phyloP scores from a whole-genome alignment of 768 basidiomycete species.

The Suillus sp. region DNA sequence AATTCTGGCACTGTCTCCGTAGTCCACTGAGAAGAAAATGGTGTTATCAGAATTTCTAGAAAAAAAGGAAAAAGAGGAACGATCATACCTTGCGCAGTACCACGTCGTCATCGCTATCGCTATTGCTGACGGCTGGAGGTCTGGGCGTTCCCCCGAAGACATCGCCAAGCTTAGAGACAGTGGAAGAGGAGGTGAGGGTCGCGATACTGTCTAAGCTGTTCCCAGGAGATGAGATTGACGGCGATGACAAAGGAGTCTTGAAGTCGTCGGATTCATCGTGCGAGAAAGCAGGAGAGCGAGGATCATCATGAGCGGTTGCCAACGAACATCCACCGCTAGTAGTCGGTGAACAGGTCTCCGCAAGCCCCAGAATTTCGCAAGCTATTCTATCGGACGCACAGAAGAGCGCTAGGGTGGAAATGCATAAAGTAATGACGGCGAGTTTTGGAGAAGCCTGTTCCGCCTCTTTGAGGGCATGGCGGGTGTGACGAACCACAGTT shows the following conservation, averaged over 20 bases:
- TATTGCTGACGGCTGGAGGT: not conserved
- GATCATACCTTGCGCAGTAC: not conserved
- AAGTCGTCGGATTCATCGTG: not conserved
- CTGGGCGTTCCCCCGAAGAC: not conserved
- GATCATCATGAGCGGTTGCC: not conserved
- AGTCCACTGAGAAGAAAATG: not conserved
- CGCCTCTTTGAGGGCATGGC: not conserved
- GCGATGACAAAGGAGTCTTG: conserved; percentile 6
- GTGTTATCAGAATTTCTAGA: not conserved
- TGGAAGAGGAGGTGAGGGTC: not conserved
- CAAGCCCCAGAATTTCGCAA: not conserved
- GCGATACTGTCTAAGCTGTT: not conserved
- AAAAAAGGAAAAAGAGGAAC: not conserved
- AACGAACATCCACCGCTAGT: not conserved
- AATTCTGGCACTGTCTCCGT: not conserved
- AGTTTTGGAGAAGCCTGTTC: not conserved
- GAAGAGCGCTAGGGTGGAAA: not conserved
- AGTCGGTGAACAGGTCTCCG: not conserved
- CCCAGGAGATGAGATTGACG: not conserved
- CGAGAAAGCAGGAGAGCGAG: not conserved
- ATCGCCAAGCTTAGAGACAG: not conserved
- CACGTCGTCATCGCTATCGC: not conserved
- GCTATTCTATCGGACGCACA: not conserved
- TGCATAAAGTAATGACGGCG: not conserved
- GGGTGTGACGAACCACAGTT: conserved; percentile 2